Conservation (phyloP, 2,329 filamentous ascomycete species). For the Ascochyta rabiei region DNA sequence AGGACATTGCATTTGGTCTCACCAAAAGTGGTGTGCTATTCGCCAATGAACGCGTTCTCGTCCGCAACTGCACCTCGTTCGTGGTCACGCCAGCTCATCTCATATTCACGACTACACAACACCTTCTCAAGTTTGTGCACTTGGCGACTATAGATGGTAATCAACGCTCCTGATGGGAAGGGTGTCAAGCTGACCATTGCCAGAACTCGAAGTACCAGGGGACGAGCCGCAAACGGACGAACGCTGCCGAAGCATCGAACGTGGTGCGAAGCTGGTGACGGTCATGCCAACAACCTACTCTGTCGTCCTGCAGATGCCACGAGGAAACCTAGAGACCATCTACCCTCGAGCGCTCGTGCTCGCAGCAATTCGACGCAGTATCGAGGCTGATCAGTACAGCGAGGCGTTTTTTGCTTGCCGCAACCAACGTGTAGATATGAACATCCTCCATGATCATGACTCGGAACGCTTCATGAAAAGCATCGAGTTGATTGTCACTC, state of each 20-base stretch:
- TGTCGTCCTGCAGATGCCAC: constrained; percentile 90
- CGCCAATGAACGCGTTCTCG: constrained; percentile 73
- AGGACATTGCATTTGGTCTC: constrained; percentile 66
- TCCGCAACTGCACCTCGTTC: constrained; percentile 92
- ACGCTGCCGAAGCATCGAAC: constrained; percentile 87
- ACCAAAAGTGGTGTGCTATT: constrained; percentile 79
- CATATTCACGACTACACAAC: constrained; percentile 89
- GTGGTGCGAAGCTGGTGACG: constrained; percentile 84
- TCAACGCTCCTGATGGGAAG: constrained; percentile 9
- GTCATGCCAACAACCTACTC: constrained; percentile 88
- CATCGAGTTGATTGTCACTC: constrained; percentile 78
- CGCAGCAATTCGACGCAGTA: constrained; percentile 81
- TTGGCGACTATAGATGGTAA: constrained; percentile 68
- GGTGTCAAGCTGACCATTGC: constrained; percentile 2
- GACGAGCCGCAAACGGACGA: constrained; percentile 94
- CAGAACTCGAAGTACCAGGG: constrained; percentile 79
- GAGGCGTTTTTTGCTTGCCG: constrained; percentile 87
- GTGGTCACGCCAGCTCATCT: constrained; percentile 80
- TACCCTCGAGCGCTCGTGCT: constrained; percentile 92
- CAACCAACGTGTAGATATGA: constrained; percentile 95
- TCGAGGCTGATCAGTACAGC: constrained; percentile 80
- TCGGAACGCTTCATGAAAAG: constrained; percentile 82
- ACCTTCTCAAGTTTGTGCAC: constrained; percentile 94
- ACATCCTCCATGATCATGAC: constrained; percentile 93
- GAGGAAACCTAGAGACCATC: constrained; percentile 94